Evolutionary conservation across 148 eudicot species (phyloP), one percentile per base, ranked within the genome.

Genomic region (Limonium bicolor): DNA sequence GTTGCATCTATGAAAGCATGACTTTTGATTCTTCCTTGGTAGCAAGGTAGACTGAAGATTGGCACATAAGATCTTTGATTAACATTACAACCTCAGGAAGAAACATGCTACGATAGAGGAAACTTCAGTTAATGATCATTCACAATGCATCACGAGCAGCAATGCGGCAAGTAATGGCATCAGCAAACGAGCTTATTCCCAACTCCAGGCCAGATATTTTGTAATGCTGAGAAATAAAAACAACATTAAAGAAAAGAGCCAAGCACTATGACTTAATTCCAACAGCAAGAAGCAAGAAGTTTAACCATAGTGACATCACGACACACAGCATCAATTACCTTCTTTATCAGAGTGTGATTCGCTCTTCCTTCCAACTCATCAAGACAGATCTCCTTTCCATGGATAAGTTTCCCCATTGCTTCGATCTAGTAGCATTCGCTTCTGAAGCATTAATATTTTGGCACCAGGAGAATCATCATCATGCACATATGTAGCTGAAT

Each of bases 61-160:
- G n/a, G n/a, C n/a, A n/a, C n/a, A n/a, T n/a, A n/a, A n/a, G n/a
- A n/a, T n/a, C n/a, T n/a, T n/a, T n/a, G n/a, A n/a, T n/a, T n/a
- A n/a, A n/a, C n/a, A n/a, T n/a, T n/a, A n/a, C n/a, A n/a, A n/a
- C n/a, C n/a, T n/a, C n/a, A n/a, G n/a, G n/a, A n/a, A n/a, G n/a
- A n/a, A n/a, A n/a, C n/a, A n/a, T n/a, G n/a, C n/a, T n/a, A n/a
- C n/a, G n/a, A n/a, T n/a, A n/a, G n/a, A n/a, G n/a, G n/a, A n/a
- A n/a, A n/a, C n/a, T n/a, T n/a, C n/a, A n/a, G n/a, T n/a, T n/a
- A n/a, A n/a, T n/a, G n/a, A n/a, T n/a, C n/a, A n/a, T 25, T 64
- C 40, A 88, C 43, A 88, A 65, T n/a, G 96, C 80, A 63, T 83
- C 96, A 6, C 94, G 77, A 34, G 81, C 73, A 55, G 94, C 94